phyloP scores from a whole-genome alignment of 345 rosid genomes.

The Ceriops zippeliana region DNA sequence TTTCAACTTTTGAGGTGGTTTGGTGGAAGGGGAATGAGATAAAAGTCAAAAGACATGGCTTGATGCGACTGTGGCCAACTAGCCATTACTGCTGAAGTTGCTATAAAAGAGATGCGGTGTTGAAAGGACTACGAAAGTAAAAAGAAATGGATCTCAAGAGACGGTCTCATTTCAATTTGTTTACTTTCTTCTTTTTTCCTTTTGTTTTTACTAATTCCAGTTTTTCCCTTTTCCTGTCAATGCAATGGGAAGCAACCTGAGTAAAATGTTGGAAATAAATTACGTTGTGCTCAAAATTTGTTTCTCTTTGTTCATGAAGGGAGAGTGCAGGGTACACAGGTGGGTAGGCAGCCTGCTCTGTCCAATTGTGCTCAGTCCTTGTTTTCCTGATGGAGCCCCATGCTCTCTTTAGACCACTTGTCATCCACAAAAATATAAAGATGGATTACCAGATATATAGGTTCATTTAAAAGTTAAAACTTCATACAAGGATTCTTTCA shows the following conservation, averaged over 20 bases:
- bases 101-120: slow-evolving; percentile 12
- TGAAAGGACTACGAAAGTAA: slow-evolving; percentile 1
- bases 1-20: slow-evolving; percentile 42
- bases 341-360: slow-evolving; percentile 7
- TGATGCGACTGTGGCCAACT: slow-evolving; percentile 5
- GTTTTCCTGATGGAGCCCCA: slow-evolving; percentile 26
- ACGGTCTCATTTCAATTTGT: slow-evolving; percentile 7
- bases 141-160: slow-evolving; percentile 25
- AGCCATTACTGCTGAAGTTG: slow-evolving; percentile 12
- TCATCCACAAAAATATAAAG: background rate
- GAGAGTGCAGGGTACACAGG: slow-evolving; percentile 14
- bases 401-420: slow-evolving; percentile 15
- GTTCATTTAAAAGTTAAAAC: background rate
- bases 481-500: background rate
- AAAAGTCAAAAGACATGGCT: slow-evolving; percentile 11
- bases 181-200: slow-evolving; percentile 7
- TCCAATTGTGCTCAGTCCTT: slow-evolving; percentile 15
- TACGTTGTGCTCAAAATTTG: slow-evolving; percentile 15
- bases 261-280: slow-evolving; percentile 35
- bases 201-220: background rate
- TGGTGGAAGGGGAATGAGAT: slow-evolving; percentile 24
- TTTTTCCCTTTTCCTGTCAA: slow-evolving; percentile 12
- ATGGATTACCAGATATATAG: background rate
- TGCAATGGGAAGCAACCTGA: slow-evolving; percentile 42
- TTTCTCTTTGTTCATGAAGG: slow-evolving; percentile 24